Evolutionary conservation across 371 early-diverging fungal genomes (phyloP), one percentile per base, ranked within the genome.

Genomic region (Circinella minor): DNA sequence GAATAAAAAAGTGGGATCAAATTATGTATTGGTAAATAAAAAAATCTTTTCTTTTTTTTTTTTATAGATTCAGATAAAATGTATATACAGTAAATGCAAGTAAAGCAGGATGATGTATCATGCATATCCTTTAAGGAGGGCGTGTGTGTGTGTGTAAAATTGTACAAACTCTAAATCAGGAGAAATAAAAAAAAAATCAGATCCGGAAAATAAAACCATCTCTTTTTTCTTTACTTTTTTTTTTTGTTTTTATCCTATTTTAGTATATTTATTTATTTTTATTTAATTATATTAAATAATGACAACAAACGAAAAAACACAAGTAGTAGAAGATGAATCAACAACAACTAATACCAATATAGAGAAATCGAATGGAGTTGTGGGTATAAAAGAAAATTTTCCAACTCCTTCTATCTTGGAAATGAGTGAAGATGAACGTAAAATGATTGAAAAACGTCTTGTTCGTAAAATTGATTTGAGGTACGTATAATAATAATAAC

Each of bases 391-490:
- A 11, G 43, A 43, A 43, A 6, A 15, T 47, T n/a, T 10, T 63
- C 18, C 63, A n/a, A 15, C 10, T 11, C n/a, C 43, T 63, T 47
- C 47, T 18, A 36, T 15, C 3, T n/a, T 57, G 34, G 14, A 57
- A 14, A 13, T 34, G n/a, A 34, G 36, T n/a, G 63, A 63, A 10
- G 47, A 18, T 27, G 63, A 63, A 13, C 48, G 37, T 34, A 65
- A 65, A 10, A 18, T 15, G 1, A 43, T 68, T n/a, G 68, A 68
- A 49, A 27, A 34, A 6, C 46, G 68, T 8, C 61, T 68, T 14
- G 69, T 71, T 27, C 71, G 71, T 38, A 71, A 71, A 48, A 71
- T 71, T n/a, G 71, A 71, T 66, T 20, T 71, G 38, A 27, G 71
- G 71, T 71, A 27, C 27, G 27, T 27, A 2, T 27, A 27, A 57